A percentile compares a stretch with the other conserved stretches of the same genome.
These are phyloP conservation scores for Cladosporium colombiae DNA, from an alignment of 2,329 filamentous ascomycete genomes.

Conservation along the genomic window DNA sequence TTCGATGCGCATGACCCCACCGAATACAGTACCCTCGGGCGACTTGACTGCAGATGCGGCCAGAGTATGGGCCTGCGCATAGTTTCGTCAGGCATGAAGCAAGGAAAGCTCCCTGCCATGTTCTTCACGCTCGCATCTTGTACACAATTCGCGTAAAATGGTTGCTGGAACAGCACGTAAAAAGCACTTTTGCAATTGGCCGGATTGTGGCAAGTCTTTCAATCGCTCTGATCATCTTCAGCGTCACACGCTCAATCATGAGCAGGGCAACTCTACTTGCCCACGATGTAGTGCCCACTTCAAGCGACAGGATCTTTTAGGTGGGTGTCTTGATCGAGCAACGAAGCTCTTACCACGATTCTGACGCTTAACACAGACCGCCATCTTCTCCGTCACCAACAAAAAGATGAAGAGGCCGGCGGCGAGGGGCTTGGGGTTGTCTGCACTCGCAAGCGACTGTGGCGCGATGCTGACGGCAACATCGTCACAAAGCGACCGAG, in stretches of 20 bases:
- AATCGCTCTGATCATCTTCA: slow-evolving; percentile 61
- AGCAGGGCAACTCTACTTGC: slow-evolving; percentile 57
- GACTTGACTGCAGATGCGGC: neutral
- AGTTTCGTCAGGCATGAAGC: neutral
- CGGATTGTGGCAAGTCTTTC: slow-evolving; percentile 55
- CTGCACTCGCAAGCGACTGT: slow-evolving; percentile 58
- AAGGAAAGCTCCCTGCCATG: neutral
- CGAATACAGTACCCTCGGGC: neutral
- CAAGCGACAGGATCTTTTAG: slow-evolving; percentile 60
- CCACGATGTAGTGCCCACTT: slow-evolving; percentile 62
- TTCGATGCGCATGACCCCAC: slow-evolving; percentile 1
- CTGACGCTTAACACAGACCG: slow-evolving; percentile 47
- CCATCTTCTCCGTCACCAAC: slow-evolving; percentile 57
- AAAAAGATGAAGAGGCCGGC: slow-evolving; percentile 59
- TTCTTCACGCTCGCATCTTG: neutral
- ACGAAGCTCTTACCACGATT: neutral
- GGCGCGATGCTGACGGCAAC: slow-evolving; percentile 56
- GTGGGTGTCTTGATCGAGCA: slow-evolving; percentile 40
- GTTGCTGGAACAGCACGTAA: slow-evolving; percentile 6
- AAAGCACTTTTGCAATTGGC: slow-evolving; percentile 42
- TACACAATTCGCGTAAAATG: neutral
- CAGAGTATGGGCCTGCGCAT: neutral
- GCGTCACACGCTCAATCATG: slow-evolving; percentile 59
- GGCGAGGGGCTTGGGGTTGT: slow-evolving; percentile 41
- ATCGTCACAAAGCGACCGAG: slow-evolving; percentile 50